phyloP scores from a whole-genome alignment of 345 rosid species.

The Eucalyptus regnans region DNA sequence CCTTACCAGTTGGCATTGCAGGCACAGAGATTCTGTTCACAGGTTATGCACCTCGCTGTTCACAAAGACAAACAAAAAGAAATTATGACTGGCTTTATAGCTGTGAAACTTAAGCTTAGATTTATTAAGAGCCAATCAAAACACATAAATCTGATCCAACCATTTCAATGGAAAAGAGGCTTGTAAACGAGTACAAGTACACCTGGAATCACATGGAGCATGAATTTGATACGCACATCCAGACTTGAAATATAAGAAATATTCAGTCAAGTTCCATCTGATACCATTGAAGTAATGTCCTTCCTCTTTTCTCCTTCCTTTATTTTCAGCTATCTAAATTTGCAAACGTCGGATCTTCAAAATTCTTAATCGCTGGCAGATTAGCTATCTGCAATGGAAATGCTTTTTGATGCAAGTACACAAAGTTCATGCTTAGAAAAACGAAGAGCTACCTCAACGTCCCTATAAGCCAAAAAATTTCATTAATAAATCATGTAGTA shows the following conservation, averaged over 20 bases:
- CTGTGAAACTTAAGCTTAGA: neutral
- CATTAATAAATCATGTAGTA: neutral
- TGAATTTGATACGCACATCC: neutral
- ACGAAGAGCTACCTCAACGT: neutral
- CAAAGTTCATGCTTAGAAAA: neutral
- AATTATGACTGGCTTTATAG: neutral
- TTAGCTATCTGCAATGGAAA: neutral
- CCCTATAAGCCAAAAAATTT: neutral
- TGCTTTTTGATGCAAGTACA: neutral
- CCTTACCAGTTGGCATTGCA: conserved; percentile 80
- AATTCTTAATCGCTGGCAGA: neutral
- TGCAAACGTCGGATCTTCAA: neutral
- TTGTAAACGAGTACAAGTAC: neutral
- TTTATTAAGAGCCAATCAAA: neutral
- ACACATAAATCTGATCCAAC: neutral
- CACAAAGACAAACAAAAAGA: neutral
- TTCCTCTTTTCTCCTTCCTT: neutral
- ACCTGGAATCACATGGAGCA: neutral
- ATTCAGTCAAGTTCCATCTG: neutral
- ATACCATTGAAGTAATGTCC: neutral
- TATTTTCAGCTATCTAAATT: neutral
- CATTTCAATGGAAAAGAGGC: neutral
- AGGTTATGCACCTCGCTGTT: conserved; percentile 79
- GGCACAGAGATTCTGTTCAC: conserved; percentile 58
- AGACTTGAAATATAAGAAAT: neutral